Conservation (phyloP, 148 eudicot genomes). For the Gaultheria prostrata region DNA sequence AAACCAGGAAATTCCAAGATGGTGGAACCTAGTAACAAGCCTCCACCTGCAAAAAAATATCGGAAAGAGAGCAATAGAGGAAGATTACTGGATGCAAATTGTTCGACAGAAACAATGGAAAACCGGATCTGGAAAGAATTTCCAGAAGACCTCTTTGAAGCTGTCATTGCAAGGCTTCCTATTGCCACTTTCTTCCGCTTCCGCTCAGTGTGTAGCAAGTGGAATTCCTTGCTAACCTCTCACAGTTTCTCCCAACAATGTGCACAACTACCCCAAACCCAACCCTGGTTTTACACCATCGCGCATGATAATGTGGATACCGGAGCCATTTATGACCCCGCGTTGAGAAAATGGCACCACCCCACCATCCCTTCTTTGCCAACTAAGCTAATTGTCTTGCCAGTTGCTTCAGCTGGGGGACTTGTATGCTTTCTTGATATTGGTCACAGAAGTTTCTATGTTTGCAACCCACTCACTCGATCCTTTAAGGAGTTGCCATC, state of each 20-base stretch:
- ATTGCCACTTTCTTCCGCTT: constrained; percentile 75
- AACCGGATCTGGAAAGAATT: constrained; percentile 81
- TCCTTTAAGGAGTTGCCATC: constrained; percentile 77
- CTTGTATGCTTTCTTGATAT: constrained; percentile 80
- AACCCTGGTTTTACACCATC: constrained; percentile 86
- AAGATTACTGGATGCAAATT: constrained; percentile 27
- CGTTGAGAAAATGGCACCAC: constrained; percentile 73
- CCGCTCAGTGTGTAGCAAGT: constrained; percentile 71
- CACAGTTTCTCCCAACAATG: constrained; percentile 69
- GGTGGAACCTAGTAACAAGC: constrained; percentile 54
- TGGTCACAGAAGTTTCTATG: constrained; percentile 62
- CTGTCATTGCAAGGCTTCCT: constrained; percentile 87
- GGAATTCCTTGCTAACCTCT: constrained; percentile 70
- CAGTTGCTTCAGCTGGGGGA: constrained; percentile 94
- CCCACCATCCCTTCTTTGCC: constrained; percentile 58
- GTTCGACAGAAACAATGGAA: constrained; percentile 48
- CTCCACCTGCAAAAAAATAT: constrained; percentile 61
- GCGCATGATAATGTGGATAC: constrained; percentile 61
- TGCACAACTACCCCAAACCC: constrained; percentile 47
- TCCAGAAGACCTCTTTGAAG: constrained; percentile 86
- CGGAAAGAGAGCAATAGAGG: constrained; percentile 52
- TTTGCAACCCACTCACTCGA: constrained; percentile 80
- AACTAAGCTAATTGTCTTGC: constrained; percentile 59
- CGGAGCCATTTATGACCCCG: constrained; percentile 79
- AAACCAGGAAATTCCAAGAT: constrained; percentile 50